phyloP scores from a whole-genome alignment of 768 basidiomycete genomes.

The Tephrocybe sp. region DNA sequence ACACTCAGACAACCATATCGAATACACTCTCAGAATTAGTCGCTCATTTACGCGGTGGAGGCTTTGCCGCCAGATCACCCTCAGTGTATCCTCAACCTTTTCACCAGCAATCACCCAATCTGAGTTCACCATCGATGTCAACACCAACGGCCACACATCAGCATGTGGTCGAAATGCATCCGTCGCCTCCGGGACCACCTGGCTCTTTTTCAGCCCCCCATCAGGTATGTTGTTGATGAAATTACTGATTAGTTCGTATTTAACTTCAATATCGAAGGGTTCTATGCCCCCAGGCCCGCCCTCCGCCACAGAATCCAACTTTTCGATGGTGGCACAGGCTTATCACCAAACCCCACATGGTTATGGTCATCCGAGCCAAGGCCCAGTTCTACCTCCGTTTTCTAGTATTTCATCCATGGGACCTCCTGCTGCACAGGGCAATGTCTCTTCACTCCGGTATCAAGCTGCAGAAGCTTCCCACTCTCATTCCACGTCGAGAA shows the following conservation, averaged over 20 bases:
- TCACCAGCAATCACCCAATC: constrained; percentile 61
- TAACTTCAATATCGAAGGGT: constrained; percentile 32
- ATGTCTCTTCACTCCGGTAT: constrained; percentile 61
- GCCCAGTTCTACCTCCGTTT: constrained; percentile 66
- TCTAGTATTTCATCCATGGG: constrained; percentile 65
- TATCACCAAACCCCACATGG: constrained; percentile 38
- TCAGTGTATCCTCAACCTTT: constrained; percentile 54
- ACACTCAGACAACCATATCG: constrained; percentile 72
- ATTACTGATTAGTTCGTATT: constrained; percentile 20
- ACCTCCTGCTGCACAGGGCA: constrained; percentile 37
- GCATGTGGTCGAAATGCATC: constrained; percentile 36
- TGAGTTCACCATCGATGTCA: constrained; percentile 56
- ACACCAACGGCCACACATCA: constrained; percentile 44
- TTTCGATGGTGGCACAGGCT: constrained; percentile 37
- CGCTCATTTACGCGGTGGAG: constrained; percentile 64
- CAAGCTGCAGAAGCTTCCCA: constrained; percentile 42
- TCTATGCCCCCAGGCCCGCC: constrained; percentile 30
- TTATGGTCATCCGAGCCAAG: constrained; percentile 37
- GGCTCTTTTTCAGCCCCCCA: constrained; percentile 28
- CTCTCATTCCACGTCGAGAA: constrained; percentile 28
- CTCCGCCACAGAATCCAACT: constrained; percentile 39
- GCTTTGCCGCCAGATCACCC: constrained; percentile 57
- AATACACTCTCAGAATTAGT: constrained; percentile 79
- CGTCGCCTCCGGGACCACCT: constrained; percentile 33
- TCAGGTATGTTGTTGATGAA: constrained; percentile 14